phyloP scores from a whole-genome alignment of 345 rosid species.

The Conringia planisiliqua region DNA sequence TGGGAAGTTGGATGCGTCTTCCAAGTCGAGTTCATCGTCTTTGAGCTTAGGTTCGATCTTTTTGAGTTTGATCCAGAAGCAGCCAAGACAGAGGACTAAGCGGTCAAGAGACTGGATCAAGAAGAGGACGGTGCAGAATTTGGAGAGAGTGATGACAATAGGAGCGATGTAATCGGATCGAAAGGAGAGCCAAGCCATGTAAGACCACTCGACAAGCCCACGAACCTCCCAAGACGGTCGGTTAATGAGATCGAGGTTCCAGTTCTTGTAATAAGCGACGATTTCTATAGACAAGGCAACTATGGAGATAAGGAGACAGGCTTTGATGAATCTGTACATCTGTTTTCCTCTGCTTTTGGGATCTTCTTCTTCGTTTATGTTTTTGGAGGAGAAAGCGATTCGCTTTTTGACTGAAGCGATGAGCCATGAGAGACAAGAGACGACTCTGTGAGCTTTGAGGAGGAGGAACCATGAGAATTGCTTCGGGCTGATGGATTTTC shows the following conservation, averaged over 20 bases:
- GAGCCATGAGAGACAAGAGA: constrained; percentile 57
- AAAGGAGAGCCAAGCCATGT: constrained; percentile 74
- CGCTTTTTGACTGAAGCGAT: constrained; percentile 60
- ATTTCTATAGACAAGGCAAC: constrained; percentile 60
- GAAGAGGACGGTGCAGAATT: constrained; percentile 69
- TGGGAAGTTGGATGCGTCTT: constrained; percentile 61
- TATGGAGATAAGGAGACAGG: constrained; percentile 56
- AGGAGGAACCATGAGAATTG: constrained; percentile 77
- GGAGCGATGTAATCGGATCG: constrained; percentile 77
- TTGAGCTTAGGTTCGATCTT: constrained; percentile 56
- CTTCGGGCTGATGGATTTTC: constrained; percentile 64
- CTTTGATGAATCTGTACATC: constrained; percentile 69
- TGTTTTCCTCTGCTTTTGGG: constrained; percentile 57
- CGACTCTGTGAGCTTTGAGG: constrained; percentile 60
- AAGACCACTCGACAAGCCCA: constrained; percentile 67
- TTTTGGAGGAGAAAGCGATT: constrained; percentile 38
- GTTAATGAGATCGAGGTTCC: constrained; percentile 60
- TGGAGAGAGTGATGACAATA: constrained; percentile 50
- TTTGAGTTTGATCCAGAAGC: constrained; percentile 82
- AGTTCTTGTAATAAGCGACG: constrained; percentile 63
- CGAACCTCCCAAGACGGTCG: constrained; percentile 65
- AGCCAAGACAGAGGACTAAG: constrained; percentile 66
- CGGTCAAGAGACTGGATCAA: constrained; percentile 88
- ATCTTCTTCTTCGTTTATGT: constrained; percentile 50
- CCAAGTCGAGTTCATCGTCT: constrained; percentile 48